Conservation (phyloP, 352 stramenopile genomes). For the Pythium rhizo-oryzae region DNA sequence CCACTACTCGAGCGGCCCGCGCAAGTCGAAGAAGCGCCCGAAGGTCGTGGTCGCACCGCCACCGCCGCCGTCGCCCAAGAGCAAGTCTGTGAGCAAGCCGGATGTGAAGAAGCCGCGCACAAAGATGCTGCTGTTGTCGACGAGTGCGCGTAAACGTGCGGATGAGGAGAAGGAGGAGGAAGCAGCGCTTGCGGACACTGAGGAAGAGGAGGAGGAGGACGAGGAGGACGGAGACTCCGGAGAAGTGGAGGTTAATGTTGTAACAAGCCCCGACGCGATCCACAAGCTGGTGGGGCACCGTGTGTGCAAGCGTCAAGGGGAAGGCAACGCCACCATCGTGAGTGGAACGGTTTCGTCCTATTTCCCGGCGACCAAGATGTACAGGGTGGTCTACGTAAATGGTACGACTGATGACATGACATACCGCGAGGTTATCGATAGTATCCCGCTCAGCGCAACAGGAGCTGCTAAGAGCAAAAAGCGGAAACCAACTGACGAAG, state of each 20-base stretch:
- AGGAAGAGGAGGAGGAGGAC: constrained; percentile 31
- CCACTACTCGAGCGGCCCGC: constrained; percentile 34
- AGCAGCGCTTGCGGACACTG: constrained; percentile 22
- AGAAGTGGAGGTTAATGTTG: neutral
- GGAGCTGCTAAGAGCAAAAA: constrained; percentile 40
- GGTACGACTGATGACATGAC: constrained; percentile 58
- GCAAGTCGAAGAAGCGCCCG: constrained; percentile 5
- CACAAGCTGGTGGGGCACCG: constrained; percentile 51
- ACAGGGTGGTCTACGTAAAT: constrained; percentile 65
- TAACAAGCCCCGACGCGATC: constrained; percentile 34
- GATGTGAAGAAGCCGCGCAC: constrained; percentile 5
- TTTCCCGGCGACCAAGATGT: constrained; percentile 80
- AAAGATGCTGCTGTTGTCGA: constrained; percentile 23
- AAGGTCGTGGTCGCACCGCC: neutral
- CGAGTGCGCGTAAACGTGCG: neutral
- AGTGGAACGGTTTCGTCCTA: constrained; percentile 64
- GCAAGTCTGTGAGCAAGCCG: neutral
- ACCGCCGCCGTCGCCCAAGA: neutral
- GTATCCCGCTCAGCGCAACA: constrained; percentile 37
- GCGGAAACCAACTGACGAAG: constrained; percentile 32
- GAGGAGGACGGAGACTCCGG: constrained; percentile 25
- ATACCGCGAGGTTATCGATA: constrained; percentile 65
- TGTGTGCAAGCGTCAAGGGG: constrained; percentile 42
- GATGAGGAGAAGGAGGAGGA: constrained; percentile 3
- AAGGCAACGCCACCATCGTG: constrained; percentile 33